Evolutionary conservation across 345 rosid genomes (phyloP).

Genomic region (Populus tremula): DNA sequence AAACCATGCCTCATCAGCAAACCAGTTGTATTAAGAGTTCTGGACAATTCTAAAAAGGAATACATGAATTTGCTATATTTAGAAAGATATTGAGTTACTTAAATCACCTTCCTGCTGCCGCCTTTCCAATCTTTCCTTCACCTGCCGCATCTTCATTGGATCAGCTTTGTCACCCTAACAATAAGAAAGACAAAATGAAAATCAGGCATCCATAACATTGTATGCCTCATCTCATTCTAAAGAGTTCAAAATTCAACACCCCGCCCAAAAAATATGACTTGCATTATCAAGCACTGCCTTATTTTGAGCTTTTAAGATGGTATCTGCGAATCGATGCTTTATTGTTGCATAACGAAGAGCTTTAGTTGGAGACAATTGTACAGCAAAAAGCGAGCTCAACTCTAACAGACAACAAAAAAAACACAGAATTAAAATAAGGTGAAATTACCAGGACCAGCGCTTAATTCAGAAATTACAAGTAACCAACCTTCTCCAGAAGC

Average conservation of each 20-base stretch:
- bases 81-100: background rate
- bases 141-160: constrained; percentile 50
- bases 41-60: background rate
- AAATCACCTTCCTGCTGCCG: constrained; percentile 70
- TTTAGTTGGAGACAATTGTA: constrained; percentile 63
- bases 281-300: constrained; percentile 61
- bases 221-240: background rate
- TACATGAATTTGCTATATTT: background rate
- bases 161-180: constrained; percentile 64
- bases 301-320: constrained; percentile 67
- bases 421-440: background rate
- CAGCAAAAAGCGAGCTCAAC: constrained; percentile 36
- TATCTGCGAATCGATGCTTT: constrained; percentile 69
- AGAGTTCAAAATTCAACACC: background rate
- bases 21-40: background rate
- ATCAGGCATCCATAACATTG: background rate
- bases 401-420: constrained; percentile 34
- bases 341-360: constrained; percentile 82
- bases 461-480: background rate
- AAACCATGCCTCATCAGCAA: background rate
- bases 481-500: constrained; percentile 50
- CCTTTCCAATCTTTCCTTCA: constrained; percentile 65
- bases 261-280: constrained; percentile 8
- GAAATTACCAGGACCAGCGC: background rate
- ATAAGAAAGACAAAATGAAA: background rate